Evolutionary conservation across 108 stramenopile species (phyloP).

Genomic region (Skeletonema potamos): DNA sequence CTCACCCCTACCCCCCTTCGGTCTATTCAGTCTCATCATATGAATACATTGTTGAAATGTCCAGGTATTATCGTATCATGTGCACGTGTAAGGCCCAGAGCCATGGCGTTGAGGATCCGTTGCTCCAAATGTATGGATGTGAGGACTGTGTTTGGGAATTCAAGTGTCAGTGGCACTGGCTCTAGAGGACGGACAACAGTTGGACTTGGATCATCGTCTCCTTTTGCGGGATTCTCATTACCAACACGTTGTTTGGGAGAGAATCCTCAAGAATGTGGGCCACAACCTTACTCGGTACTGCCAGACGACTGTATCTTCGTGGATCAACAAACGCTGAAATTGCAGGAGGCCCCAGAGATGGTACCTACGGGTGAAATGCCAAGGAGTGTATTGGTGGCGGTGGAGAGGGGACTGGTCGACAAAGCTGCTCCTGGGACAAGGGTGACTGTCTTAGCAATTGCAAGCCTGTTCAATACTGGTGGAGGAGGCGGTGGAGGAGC

Average conservation of each 20-base stretch:
- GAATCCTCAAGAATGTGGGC: constrained; percentile 78
- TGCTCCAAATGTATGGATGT: constrained; percentile 86
- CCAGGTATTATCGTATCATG: constrained; percentile 97
- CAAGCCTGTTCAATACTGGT: constrained; percentile 71
- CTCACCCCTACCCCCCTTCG: constrained; percentile 83
- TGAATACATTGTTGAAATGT: constrained; percentile 90
- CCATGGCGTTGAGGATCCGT: constrained; percentile 74
- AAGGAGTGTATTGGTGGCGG: constrained; percentile 86
- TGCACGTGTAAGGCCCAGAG: constrained; percentile 79
- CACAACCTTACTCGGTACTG: constrained; percentile 82
- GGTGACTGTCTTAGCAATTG: constrained; percentile 90
- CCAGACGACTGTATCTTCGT: constrained; percentile 92
- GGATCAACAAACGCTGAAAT: constrained; percentile 96
- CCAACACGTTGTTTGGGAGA: constrained; percentile 45
- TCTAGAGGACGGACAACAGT: neutral
- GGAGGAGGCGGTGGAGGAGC: constrained; percentile 29
- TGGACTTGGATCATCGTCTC: constrained; percentile 12
- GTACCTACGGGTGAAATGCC: constrained; percentile 98
- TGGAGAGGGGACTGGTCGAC: constrained; percentile 92
- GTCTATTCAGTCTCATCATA: constrained; percentile 89
- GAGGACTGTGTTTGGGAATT: constrained; percentile 54
- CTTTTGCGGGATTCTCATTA: constrained; percentile 35
- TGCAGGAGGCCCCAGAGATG: constrained; percentile 94
- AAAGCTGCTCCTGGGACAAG: constrained; percentile 94
- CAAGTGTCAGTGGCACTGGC: constrained; percentile 9